Conservation (phyloP, 2,329 filamentous ascomycete species). For the Calonectria montana region DNA sequence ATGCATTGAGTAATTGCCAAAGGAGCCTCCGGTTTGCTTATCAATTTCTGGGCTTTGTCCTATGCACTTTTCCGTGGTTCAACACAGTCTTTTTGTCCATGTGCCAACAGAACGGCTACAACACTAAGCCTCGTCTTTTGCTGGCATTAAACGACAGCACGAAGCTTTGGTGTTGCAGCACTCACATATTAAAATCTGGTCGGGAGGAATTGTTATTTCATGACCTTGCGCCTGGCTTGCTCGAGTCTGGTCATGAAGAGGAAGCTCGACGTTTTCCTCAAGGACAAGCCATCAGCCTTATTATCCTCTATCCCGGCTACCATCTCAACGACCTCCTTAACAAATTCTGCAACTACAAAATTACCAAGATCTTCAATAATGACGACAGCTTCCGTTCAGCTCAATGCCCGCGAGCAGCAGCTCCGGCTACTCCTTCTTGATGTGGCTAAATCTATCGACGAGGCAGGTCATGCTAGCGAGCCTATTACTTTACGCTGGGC, state of each 20-base stretch:
- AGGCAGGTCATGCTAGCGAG: constrained; percentile 58
- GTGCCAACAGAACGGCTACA: no score
- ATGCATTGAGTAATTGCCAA: not conserved
- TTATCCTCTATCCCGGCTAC: not conserved
- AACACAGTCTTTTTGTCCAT: not conserved
- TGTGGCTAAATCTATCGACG: constrained; percentile 74
- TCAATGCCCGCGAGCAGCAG: constrained; percentile 78
- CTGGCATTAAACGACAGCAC: not conserved
- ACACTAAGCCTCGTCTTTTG: no score
- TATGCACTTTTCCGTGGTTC: not conserved
- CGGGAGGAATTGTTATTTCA: constrained; percentile 11
- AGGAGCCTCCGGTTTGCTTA: not conserved
- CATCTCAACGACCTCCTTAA: not conserved
- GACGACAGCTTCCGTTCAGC: constrained; percentile 51
- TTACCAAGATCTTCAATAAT: constrained; percentile 25
- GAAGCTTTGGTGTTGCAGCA: not conserved
- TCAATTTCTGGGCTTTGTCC: not conserved
- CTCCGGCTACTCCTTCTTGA: constrained; percentile 84
- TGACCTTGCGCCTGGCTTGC: constrained; percentile 38
- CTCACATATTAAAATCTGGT: no score
- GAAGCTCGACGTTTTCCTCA: constrained; percentile 45
- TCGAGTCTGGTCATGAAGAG: constrained; percentile 48
- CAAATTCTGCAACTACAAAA: not conserved
- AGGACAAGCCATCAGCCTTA: constrained; percentile 25
- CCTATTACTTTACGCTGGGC: constrained; percentile 79